Evolutionary conservation across 106 monocot species (phyloP).

Genomic region (Dioscorea alata): DNA sequence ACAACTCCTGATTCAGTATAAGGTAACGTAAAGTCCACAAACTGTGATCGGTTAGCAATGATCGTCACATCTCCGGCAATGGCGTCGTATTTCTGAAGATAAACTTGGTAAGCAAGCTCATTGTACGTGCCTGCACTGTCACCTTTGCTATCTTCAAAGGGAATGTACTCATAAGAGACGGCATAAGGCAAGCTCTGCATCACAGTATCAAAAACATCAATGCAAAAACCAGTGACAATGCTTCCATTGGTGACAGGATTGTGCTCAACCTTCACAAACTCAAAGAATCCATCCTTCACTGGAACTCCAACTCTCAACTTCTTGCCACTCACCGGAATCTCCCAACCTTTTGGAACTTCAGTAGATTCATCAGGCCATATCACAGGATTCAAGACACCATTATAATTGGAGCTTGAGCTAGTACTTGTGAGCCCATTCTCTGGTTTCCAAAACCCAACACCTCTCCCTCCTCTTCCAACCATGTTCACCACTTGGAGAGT

Average conservation of each 20-base stretch:
- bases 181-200: constrained; percentile 28
- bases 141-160: constrained; percentile 1
- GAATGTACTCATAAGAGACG: constrained; percentile 22
- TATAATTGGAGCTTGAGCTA: not conserved
- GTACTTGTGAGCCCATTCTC: not conserved
- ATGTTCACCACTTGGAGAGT: not conserved
- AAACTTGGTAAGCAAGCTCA: constrained; percentile 20
- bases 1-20: constrained; percentile 45
- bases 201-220: constrained; percentile 39
- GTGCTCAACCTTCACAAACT: constrained; percentile 19
- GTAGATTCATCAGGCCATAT: constrained; percentile 32
- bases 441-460: not conserved
- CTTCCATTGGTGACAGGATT: not conserved
- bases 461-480: not conserved
- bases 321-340: constrained; percentile 17
- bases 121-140: constrained; percentile 8
- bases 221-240: constrained; percentile 29
- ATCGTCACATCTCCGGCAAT: constrained; percentile 44
- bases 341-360: constrained; percentile 24
- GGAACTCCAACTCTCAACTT: constrained; percentile 24
- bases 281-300: constrained; percentile 14
- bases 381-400: constrained; percentile 1
- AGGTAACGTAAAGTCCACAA: constrained; percentile 53
- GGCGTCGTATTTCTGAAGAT: constrained; percentile 19
- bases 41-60: constrained; percentile 13